Base-by-base conservation (phyloP, 805 yeast species). In the Yarrowia osloensis region DNA sequence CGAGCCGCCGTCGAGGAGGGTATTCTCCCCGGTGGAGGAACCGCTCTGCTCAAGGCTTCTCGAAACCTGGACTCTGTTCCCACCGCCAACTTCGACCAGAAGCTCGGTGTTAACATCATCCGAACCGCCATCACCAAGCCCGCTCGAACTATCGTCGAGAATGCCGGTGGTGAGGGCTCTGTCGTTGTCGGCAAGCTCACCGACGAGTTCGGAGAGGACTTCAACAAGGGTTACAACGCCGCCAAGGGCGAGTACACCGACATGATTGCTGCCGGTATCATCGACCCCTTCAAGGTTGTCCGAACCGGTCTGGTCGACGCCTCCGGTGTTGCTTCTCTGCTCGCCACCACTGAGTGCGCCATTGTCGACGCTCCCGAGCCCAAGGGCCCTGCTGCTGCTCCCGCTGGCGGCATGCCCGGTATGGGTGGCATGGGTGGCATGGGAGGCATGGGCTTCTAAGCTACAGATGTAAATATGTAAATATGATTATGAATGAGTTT, bases 1-100 rank as follows among this genome's bases (percentile, higher is more conserved):
- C 91, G 98, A 81, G 98, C 99, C 68, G 99, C 99, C 71, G 97
- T 95, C 71, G 94, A 94, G 81, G 97, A 91, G 81, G 99, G 99
- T 81, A 92, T 95, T 77, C 85, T 95, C 72, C 99, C 99, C 77
- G 99, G 99, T 82, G 99, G 99, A 79, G 99, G 99, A 81, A 91
- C 98, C 72, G 99, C 99, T 68, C 85, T 95, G 76, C 85, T 91
- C 75, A 95, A 95, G 85, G 98, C 98, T 63, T 85, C 96, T 66
- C 84, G 86, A 73, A 79, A 87, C 70, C 84, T 95, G 74, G 91
- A 86, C 71, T 82, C 78, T 24, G 87, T 90, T 70, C 83, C 86
- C 78, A 85, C 90, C 70, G 89, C 83, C 39, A 95, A 95, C 87
- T 95, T 95, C 76, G 98, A 95, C 82, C 97, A 93, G 81, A 90